Evolutionary conservation across 2,329 filamentous ascomycete species (phyloP), one percentile per base, ranked within the genome.

Genomic region (Cladosporium sp.): DNA sequence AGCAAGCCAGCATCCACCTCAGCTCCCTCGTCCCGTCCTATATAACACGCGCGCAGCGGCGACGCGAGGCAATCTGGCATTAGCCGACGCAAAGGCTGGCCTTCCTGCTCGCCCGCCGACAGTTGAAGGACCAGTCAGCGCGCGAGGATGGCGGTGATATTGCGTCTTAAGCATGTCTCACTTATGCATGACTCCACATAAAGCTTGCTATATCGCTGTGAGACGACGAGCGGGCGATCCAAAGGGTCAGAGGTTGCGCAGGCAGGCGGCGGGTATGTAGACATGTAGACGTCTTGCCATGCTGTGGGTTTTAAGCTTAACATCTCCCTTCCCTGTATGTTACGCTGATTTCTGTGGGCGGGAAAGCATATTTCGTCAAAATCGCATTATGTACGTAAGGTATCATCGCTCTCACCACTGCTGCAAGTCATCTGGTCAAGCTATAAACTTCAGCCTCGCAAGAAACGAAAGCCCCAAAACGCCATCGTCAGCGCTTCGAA

Each of bases 161-260:
- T 36, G 36, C 45, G 45, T 27, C 45, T 48, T 48, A 40, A 36
- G 36, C 45, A 48, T 48, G 45, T 40, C 43, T 47, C 43, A 47
- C 43, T 38, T 47, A 47, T 47, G 43, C 43, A 47, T 47, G 33
- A 47, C 43, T 19, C 42, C 27, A n/a, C 38, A 39, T 48, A 40
- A 48, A 48, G 45, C 45, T 48, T 48, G 45, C 45, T 48, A 48
- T 48, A 48, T 48, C 36, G 15, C 45, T 32, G 25, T 29, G 22
- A 27, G 22, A 39, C 25, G 25, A n/a, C n/a, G n/a, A n/a, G n/a
- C n/a, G n/a, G n/a, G n/a, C n/a, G n/a, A n/a, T n/a, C n/a, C n/a
- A n/a, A n/a, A n/a, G n/a, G n/a, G n/a, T n/a, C 22, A 27, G 22
- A 27, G 22, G 22, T 5, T 5, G 22, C 22, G 9, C 22, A 4